Conservation (phyloP, 331 rosid species). For the Dryas integrifolia region DNA sequence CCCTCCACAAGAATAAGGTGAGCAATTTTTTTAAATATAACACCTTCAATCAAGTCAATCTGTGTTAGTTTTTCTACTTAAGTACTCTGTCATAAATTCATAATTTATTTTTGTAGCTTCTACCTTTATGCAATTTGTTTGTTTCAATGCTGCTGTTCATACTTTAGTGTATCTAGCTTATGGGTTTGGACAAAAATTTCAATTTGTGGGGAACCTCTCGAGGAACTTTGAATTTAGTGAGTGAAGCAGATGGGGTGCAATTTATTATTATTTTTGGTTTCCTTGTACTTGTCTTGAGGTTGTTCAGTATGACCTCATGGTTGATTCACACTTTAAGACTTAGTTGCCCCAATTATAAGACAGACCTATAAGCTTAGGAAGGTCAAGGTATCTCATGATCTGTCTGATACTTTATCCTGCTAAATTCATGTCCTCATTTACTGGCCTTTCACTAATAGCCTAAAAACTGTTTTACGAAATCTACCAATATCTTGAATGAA, state of each 20-base stretch:
- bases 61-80: neutral
- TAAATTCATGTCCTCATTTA: neutral
- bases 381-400: neutral
- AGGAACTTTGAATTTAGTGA: neutral
- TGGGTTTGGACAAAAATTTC: neutral
- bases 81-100: neutral
- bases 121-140: neutral
- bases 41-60: neutral
- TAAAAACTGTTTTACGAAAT: neutral
- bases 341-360: neutral
- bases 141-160: neutral
- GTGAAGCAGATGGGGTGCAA: neutral
- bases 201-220: neutral
- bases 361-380: neutral
- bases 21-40: neutral
- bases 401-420: neutral
- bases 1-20: conserved; percentile 57
- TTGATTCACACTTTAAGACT: neutral
- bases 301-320: neutral
- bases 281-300: neutral
- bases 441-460: neutral
- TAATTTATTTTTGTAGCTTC: neutral
- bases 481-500: neutral
- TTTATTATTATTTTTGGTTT: neutral
- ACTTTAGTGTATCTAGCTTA: neutral